Percentiles rank a stretch among this genome's conserved stretches.
Evolutionary conservation across 441 rosid genomes (phyloP).

Genomic region (Brassica hybrid): DNA sequence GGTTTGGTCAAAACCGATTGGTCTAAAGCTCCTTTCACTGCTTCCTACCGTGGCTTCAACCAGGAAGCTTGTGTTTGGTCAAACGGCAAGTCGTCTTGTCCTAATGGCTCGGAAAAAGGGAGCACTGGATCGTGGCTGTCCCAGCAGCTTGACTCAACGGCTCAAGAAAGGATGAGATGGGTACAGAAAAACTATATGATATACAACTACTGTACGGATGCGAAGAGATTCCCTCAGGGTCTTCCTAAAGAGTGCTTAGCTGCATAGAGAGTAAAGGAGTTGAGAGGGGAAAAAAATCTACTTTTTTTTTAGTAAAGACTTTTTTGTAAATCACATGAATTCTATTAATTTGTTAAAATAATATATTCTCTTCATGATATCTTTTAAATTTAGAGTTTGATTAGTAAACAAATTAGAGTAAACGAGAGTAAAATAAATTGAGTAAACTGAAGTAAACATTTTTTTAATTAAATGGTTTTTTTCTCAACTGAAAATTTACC

Average conservation of each 20-base stretch:
- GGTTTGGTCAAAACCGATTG: conserved; percentile 54
- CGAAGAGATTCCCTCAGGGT: conserved; percentile 49
- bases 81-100: conserved; percentile 39
- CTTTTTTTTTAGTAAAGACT: conserved; percentile 9
- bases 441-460: too few species aligned
- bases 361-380: background rate
- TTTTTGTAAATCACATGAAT: conserved; percentile 33
- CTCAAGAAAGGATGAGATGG: conserved; percentile 47
- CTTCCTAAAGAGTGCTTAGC: conserved; percentile 50
- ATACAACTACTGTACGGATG: conserved; percentile 50
- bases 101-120: conserved; percentile 26
- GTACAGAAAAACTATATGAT: conserved; percentile 53
- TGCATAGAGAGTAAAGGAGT: conserved; percentile 29
- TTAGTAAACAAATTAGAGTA: too few species aligned
- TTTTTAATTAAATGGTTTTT: too few species aligned
- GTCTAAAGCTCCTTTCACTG: conserved; percentile 53
- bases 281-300: background rate
- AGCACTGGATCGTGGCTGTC: conserved; percentile 43
- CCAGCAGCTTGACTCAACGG: conserved; percentile 44
- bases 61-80: conserved; percentile 45
- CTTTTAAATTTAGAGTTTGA: background rate
- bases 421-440: too few species aligned
- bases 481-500: too few species aligned
- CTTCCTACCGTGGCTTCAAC: conserved; percentile 48
- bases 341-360: conserved; percentile 23